phyloP scores from a whole-genome alignment of 2,329 filamentous ascomycete species.

The Scedosporium aurantiacum region DNA sequence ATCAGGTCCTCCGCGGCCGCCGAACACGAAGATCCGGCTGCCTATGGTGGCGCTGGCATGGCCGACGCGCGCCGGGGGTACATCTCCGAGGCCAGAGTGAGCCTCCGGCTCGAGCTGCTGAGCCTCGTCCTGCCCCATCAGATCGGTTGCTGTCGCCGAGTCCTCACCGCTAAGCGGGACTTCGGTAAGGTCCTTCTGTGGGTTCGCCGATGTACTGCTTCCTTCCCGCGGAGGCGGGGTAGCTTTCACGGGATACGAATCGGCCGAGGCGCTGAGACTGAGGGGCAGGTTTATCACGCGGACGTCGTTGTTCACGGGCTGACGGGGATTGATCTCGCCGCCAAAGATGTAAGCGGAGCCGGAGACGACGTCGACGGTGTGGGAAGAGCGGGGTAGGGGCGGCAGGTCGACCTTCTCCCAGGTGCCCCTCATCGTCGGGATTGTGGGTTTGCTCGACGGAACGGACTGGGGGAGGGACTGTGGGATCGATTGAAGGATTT shows the following conservation, averaged over 20 bases:
- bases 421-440: constrained; percentile 38
- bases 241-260: constrained; percentile 47
- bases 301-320: constrained; percentile 63
- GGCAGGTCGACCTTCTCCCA: constrained; percentile 49
- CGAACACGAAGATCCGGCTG: constrained; percentile 67
- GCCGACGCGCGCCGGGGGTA: constrained; percentile 61
- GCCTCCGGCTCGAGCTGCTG: constrained; percentile 13
- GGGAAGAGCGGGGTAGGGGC: constrained; percentile 59
- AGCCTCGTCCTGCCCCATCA: neutral
- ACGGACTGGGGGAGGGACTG: constrained; percentile 27
- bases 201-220: constrained; percentile 13
- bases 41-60: constrained; percentile 59
- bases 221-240: constrained; percentile 22
- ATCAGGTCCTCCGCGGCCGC: constrained; percentile 59
- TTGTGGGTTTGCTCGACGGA: constrained; percentile 10
- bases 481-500: constrained; percentile 38
- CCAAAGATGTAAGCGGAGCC: constrained; percentile 60
- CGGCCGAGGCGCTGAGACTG: constrained; percentile 39
- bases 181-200: constrained; percentile 28
- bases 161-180: constrained; percentile 23
- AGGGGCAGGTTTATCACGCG: constrained; percentile 53
- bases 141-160: constrained; percentile 14
- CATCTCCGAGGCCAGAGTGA: constrained; percentile 22
- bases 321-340: constrained; percentile 55
- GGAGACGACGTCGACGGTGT: constrained; percentile 51